phyloP scores from a whole-genome alignment of 257 asterid genomes.

The Salvia miltiorrhiza region DNA sequence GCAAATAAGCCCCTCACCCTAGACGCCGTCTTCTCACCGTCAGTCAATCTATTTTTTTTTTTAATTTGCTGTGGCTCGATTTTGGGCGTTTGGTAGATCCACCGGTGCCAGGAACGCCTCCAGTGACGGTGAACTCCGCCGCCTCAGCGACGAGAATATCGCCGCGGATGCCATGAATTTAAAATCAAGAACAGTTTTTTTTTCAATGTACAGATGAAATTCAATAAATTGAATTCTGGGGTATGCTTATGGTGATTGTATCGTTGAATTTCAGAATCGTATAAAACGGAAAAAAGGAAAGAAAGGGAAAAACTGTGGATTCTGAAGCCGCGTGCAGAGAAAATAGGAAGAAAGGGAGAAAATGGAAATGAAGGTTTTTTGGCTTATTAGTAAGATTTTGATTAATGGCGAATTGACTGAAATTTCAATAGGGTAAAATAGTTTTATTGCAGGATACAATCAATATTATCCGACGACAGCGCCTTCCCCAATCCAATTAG shows the following conservation, averaged over 20 bases:
- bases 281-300: background rate
- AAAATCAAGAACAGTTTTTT: background rate
- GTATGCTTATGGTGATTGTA: background rate
- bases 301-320: slow-evolving; percentile 24
- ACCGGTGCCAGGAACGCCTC: too few relatives aligned
- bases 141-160: slow-evolving; percentile 76
- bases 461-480: too few relatives aligned
- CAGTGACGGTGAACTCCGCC: slow-evolving; percentile 79
- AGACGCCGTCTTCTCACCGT: too few relatives aligned
- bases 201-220: slow-evolving; percentile 1
- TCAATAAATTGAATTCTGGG: background rate
- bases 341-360: slow-evolving; percentile 4
- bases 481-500: too few relatives aligned
- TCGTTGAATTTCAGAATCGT: background rate
- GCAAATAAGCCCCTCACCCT: too few relatives aligned
- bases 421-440: slow-evolving; percentile 16
- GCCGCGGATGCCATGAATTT: slow-evolving; percentile 75
- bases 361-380: background rate
- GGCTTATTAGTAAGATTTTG: slow-evolving; percentile 13
- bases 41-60: too few relatives aligned
- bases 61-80: too few relatives aligned
- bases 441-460: background rate
- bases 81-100: slow-evolving; percentile 53
- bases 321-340: slow-evolving; percentile 56
- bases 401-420: slow-evolving; percentile 32